These are phyloP conservation scores for Irpex rosettiformis DNA, from an alignment of 1,284 basidiomycete species.

Conservation along the genomic window DNA sequence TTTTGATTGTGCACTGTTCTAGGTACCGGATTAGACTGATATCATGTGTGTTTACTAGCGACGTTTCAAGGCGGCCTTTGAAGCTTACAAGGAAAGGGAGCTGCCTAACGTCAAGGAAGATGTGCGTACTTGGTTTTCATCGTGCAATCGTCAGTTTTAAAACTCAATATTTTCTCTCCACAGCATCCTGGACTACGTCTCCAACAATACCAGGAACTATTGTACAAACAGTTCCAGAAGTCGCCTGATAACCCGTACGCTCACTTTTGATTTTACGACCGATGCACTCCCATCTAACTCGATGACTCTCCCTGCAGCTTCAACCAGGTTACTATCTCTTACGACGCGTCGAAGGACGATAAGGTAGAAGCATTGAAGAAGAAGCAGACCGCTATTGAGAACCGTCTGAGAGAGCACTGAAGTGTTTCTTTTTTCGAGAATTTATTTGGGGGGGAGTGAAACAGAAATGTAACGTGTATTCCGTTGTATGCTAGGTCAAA, in stretches of 20 bases:
- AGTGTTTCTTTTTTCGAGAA: neutral
- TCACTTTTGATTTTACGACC: neutral
- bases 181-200: constrained; percentile 81
- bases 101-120: constrained; percentile 78
- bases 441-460: too few relatives aligned
- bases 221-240: constrained; percentile 86
- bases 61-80: constrained; percentile 90
- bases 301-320: constrained; percentile 48
- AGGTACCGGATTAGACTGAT: neutral
- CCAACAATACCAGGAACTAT: constrained; percentile 82
- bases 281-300: neutral
- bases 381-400: constrained; percentile 48
- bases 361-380: constrained; percentile 68
- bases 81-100: constrained; percentile 89
- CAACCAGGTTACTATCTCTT: constrained; percentile 76
- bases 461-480: too few relatives aligned
- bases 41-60: constrained; percentile 40
- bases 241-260: constrained; percentile 85
- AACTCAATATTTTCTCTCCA: neutral
- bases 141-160: neutral
- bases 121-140: constrained; percentile 34
- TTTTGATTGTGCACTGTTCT: constrained; percentile 14
- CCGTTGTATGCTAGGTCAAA: too few relatives aligned
- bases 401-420: constrained; percentile 38
- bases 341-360: constrained; percentile 83